These are phyloP conservation scores for Umbelopsis sp. DNA, from an alignment of 192 early-diverging fungal genomes.

Conservation along the genomic window DNA sequence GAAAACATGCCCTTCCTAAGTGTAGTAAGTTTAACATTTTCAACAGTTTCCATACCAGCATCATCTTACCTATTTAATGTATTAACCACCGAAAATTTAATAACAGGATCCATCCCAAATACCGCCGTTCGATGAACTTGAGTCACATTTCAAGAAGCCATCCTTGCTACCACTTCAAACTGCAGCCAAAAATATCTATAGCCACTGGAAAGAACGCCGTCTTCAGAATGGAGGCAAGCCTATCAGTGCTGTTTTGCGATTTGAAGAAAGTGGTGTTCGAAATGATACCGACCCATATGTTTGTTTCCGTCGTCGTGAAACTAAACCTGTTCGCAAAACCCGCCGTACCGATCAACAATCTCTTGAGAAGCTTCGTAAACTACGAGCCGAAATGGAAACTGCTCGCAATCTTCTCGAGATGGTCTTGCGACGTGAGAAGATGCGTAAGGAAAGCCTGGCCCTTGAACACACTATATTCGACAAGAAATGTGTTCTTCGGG, in stretches of 20 bases:
- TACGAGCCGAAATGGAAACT: slow-evolving; percentile 68
- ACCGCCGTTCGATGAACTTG: slow-evolving; percentile 24
- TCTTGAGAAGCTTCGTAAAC: slow-evolving; percentile 68
- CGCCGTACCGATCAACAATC: slow-evolving; percentile 72
- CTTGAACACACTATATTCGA: slow-evolving; percentile 56
- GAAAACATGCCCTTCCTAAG: slow-evolving; percentile 42
- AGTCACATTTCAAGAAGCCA: background rate
- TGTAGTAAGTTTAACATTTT: slow-evolving; percentile 26
- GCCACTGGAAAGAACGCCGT: slow-evolving; percentile 32
- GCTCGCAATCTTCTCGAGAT: slow-evolving; percentile 71
- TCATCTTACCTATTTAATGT: background rate
- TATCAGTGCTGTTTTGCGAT: slow-evolving; percentile 41
- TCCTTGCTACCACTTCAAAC: background rate
- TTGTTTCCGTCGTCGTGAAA: slow-evolving; percentile 86
- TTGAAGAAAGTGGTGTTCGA: slow-evolving; percentile 51
- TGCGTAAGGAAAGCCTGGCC: slow-evolving; percentile 60
- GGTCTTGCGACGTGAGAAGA: slow-evolving; percentile 67
- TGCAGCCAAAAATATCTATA: slow-evolving; percentile 18
- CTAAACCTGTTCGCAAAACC: slow-evolving; percentile 74
- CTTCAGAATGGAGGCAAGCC: slow-evolving; percentile 19
- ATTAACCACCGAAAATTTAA: background rate
- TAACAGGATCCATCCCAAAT: slow-evolving; percentile 35
- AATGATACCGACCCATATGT: slow-evolving; percentile 81
- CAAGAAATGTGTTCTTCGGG: slow-evolving; percentile 29
- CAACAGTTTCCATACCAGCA: background rate